Conservation (phyloP, 495 filamentous ascomycete species). For the Trichoderma gamsii region DNA sequence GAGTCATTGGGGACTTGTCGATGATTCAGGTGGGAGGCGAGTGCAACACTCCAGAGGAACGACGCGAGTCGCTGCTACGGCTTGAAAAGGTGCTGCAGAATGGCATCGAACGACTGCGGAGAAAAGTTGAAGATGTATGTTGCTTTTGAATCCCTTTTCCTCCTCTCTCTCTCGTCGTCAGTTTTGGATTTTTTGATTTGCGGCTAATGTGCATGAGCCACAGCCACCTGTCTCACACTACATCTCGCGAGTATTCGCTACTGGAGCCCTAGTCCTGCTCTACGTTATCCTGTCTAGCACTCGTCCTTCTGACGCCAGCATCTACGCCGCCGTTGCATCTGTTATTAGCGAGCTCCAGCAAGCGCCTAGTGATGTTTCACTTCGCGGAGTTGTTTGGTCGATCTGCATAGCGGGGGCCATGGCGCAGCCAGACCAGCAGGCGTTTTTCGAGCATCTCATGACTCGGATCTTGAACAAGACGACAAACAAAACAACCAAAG, state of each 20-base stretch:
- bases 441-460: conserved; percentile 9
- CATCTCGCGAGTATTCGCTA: not conserved
- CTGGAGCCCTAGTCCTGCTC: not conserved
- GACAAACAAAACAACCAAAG: not conserved
- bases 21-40: not conserved
- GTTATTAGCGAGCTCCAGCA: not conserved
- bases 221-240: not conserved
- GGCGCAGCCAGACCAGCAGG: conserved; percentile 1
- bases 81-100: not conserved
- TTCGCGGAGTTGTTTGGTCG: not conserved
- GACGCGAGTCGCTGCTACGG: not conserved
- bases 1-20: conserved; percentile 5
- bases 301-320: not conserved
- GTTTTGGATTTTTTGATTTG: not conserved
- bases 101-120: not conserved
- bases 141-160: not conserved
- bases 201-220: not conserved
- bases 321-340: not conserved
- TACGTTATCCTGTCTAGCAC: not conserved
- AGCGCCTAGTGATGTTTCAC: not conserved
- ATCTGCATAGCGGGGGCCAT: conserved; percentile 1
- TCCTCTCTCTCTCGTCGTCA: not conserved
- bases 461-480: not conserved
- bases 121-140: not conserved
- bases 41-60: not conserved